These are phyloP conservation scores for Metarhizium sp. DNA, from an alignment of 2,329 filamentous ascomycete genomes.

Conservation along the genomic window DNA sequence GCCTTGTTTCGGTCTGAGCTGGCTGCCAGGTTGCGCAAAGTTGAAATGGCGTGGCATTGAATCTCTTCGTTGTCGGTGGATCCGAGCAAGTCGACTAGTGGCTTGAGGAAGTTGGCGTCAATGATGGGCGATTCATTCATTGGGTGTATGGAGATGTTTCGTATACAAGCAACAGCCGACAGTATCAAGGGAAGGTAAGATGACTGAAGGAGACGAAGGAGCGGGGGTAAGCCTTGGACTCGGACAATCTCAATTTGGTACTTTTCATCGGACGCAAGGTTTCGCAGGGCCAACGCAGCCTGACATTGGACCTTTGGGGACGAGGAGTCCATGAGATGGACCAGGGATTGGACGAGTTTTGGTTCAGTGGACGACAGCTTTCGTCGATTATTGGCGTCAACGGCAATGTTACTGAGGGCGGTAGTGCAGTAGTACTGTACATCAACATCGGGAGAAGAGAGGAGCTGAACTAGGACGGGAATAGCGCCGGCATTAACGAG, in stretches of 20 bases:
- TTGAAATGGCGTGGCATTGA: slow-evolving; percentile 97
- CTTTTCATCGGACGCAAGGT: slow-evolving; percentile 94
- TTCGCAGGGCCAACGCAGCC: slow-evolving; percentile 85
- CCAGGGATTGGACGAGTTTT: slow-evolving; percentile 84
- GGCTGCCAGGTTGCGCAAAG: slow-evolving; percentile 85
- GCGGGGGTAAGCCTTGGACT: slow-evolving; percentile 72
- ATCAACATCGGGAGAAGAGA: slow-evolving; percentile 88
- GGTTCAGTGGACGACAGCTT: slow-evolving; percentile 86
- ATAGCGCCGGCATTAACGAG: slow-evolving; percentile 97
- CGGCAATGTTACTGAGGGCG: slow-evolving; percentile 95
- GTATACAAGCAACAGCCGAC: slow-evolving; percentile 93
- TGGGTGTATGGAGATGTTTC: slow-evolving; percentile 97
- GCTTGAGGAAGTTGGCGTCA: slow-evolving; percentile 90
- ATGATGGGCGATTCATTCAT: slow-evolving; percentile 98
- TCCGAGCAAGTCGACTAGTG: slow-evolving; percentile 84
- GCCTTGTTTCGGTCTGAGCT: slow-evolving; percentile 98
- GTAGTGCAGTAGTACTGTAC: slow-evolving; percentile 99
- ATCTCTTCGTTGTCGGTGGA: slow-evolving; percentile 98
- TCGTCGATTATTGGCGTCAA: slow-evolving; percentile 83
- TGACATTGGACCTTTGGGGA: slow-evolving; percentile 98
- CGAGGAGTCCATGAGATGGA: slow-evolving; percentile 94
- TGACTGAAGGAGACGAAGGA: slow-evolving; percentile 85
- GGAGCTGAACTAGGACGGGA: slow-evolving; percentile 87
- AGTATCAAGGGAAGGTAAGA: slow-evolving; percentile 93
- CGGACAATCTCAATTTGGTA: slow-evolving; percentile 97